phyloP scores from a whole-genome alignment of 495 filamentous ascomycete genomes.

The Penicillium atrosanguineum region DNA sequence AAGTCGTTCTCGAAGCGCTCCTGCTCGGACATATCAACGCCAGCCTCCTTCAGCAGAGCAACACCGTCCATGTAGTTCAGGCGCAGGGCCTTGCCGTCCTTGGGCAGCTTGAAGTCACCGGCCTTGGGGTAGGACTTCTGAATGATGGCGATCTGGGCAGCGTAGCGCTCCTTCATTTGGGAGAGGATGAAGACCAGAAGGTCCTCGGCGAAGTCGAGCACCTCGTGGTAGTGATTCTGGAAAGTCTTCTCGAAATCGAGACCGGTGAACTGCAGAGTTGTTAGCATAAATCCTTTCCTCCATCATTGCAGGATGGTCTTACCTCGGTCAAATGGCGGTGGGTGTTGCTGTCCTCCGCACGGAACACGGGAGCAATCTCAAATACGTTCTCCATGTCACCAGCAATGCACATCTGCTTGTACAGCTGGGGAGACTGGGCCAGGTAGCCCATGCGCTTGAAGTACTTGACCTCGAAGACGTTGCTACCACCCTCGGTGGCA shows the following conservation, averaged over 20 bases:
- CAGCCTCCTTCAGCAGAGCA: slow-evolving; percentile 74
- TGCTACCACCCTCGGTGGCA: slow-evolving; percentile 89
- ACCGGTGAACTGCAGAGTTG: slow-evolving; percentile 66
- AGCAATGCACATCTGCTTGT: slow-evolving; percentile 95
- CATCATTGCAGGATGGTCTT: slow-evolving; percentile 11
- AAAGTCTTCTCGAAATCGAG: slow-evolving; percentile 98
- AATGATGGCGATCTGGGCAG: slow-evolving; percentile 66
- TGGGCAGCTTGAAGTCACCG: slow-evolving; percentile 55
- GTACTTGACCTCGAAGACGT: slow-evolving; percentile 90
- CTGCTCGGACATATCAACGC: slow-evolving; percentile 69
- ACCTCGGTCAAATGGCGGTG: slow-evolving; percentile 92
- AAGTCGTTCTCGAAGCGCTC: slow-evolving; percentile 71
- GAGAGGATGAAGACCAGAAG: slow-evolving; percentile 89
- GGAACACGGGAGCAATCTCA: slow-evolving; percentile 87
- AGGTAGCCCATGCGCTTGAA: slow-evolving; percentile 83
- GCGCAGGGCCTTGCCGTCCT: slow-evolving; percentile 72
- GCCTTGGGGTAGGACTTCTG: slow-evolving; percentile 56
- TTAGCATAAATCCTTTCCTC: slow-evolving; percentile 38
- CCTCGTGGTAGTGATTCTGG: slow-evolving; percentile 83
- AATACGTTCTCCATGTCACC: slow-evolving; percentile 88
- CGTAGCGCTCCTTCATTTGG: slow-evolving; percentile 64
- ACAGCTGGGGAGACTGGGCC: slow-evolving; percentile 91
- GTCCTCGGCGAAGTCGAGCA: slow-evolving; percentile 73
- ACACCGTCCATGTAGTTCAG: slow-evolving; percentile 86
- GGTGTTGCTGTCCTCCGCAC: slow-evolving; percentile 95